These are phyloP conservation scores for Backusella psychrophila DNA, from an alignment of 192 early-diverging fungal genomes.

Conservation along the genomic window DNA sequence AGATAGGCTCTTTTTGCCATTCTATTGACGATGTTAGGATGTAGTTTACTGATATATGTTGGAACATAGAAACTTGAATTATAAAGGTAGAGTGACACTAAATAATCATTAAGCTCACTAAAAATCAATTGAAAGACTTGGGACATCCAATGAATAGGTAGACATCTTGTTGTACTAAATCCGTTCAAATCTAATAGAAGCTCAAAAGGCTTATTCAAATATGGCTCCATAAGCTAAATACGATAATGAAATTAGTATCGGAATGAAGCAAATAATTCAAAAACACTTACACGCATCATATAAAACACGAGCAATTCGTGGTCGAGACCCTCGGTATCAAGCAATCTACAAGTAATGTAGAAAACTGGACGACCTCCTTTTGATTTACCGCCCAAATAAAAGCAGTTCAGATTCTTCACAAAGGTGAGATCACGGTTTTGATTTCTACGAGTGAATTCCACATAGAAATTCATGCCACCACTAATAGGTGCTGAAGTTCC, in stretches of 20 bases:
- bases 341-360: slow-evolving; percentile 75
- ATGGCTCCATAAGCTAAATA: slow-evolving; percentile 55
- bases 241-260: neutral
- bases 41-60: slow-evolving; percentile 56
- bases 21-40: slow-evolving; percentile 41
- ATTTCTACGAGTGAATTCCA: slow-evolving; percentile 72
- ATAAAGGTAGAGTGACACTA: slow-evolving; percentile 69
- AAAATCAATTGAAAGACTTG: slow-evolving; percentile 72
- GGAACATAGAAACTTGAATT: slow-evolving; percentile 76
- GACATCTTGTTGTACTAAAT: slow-evolving; percentile 72
- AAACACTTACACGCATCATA: slow-evolving; percentile 54
- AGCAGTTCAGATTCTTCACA: slow-evolving; percentile 60
- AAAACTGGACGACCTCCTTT: slow-evolving; percentile 70
- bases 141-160: slow-evolving; percentile 67
- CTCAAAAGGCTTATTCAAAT: slow-evolving; percentile 70
- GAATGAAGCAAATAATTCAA: neutral
- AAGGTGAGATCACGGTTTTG: slow-evolving; percentile 58
- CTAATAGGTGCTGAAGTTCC: slow-evolving; percentile 38
- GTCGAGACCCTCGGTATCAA: slow-evolving; percentile 75
- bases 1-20: slow-evolving; percentile 66
- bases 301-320: slow-evolving; percentile 82
- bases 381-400: slow-evolving; percentile 79
- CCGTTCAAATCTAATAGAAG: slow-evolving; percentile 77
- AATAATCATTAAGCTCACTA: slow-evolving; percentile 54
- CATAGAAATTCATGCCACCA: slow-evolving; percentile 41